Conservation (phyloP, 2,329 filamentous ascomycete species). For the Sarocladium brachiariae region DNA sequence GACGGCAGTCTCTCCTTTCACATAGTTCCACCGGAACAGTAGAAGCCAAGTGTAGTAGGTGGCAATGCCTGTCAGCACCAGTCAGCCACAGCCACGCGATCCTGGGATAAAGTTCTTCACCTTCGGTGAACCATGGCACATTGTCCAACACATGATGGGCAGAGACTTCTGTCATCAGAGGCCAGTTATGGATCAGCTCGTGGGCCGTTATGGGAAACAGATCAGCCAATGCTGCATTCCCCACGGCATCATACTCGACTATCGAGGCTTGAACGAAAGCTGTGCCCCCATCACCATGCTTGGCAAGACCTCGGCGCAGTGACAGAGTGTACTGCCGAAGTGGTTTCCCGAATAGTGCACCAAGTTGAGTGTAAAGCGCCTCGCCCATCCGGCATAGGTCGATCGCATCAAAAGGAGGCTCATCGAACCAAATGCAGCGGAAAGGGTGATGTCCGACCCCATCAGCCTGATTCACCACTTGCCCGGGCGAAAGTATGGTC, state of each 20-base stretch:
- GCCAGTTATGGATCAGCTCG: neutral
- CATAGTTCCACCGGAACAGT: neutral
- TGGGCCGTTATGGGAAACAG: neutral
- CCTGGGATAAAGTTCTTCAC: neutral
- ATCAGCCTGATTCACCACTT: neutral
- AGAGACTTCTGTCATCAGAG: neutral
- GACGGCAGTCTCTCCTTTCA: neutral
- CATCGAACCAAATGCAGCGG: neutral
- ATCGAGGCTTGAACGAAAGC: slow-evolving; percentile 1
- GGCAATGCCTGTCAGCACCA: neutral
- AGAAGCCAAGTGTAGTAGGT: neutral
- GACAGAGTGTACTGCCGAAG: neutral
- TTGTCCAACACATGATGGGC: neutral
- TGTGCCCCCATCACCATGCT: neutral
- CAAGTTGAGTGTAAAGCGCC: neutral
- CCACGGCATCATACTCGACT: neutral
- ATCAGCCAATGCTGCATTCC: neutral
- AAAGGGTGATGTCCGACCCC: neutral
- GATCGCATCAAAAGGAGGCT: neutral
- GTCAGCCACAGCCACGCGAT: neutral
- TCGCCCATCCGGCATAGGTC: neutral
- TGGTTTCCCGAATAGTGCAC: neutral
- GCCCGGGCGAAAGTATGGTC: neutral
- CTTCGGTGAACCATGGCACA: neutral
- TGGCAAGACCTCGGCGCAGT: neutral